A percentile compares a stretch with the other conserved stretches of the same genome.
These are phyloP conservation scores for Pyrrhoderma lamaoense DNA, from an alignment of 1,284 basidiomycete genomes.

Conservation along the genomic window DNA sequence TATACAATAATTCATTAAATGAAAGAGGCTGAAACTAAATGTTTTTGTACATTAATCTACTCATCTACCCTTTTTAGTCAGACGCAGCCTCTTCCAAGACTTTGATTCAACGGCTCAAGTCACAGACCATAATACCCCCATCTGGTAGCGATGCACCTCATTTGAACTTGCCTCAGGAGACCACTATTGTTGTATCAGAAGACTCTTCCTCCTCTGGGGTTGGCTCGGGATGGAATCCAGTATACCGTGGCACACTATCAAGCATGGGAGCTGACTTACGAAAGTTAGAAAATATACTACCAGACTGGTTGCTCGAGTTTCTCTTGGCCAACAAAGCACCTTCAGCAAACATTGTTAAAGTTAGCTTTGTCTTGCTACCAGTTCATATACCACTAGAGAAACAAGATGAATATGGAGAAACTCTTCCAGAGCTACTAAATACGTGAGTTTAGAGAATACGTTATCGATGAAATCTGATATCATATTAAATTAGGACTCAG, in stretches of 20 bases:
- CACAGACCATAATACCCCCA: conserved; percentile 65
- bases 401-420: conserved; percentile 46
- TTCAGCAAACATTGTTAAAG: conserved; percentile 45
- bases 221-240: conserved; percentile 68
- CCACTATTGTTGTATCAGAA: conserved; percentile 75
- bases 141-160: conserved; percentile 67
- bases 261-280: conserved; percentile 59
- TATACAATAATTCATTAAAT: too few species aligned
- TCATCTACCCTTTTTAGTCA: too few species aligned
- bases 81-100: conserved; percentile 32
- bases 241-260: conserved; percentile 70
- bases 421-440: conserved; percentile 69
- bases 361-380: conserved; percentile 85
- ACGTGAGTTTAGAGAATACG: conserved; percentile 42
- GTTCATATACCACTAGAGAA: conserved; percentile 36
- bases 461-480: conserved; percentile 1
- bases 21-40: too few species aligned
- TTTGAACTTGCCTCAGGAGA: conserved; percentile 54
- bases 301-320: conserved; percentile 86
- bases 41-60: too few species aligned
- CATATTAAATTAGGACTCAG: conserved; percentile 46
- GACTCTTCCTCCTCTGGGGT: conserved; percentile 25
- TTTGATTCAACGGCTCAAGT: conserved; percentile 59
- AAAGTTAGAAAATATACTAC: conserved; percentile 71
- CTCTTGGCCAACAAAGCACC: conserved; percentile 64